phyloP scores from a whole-genome alignment of 208 protist species.

The Trypanosoma melophagium region DNA sequence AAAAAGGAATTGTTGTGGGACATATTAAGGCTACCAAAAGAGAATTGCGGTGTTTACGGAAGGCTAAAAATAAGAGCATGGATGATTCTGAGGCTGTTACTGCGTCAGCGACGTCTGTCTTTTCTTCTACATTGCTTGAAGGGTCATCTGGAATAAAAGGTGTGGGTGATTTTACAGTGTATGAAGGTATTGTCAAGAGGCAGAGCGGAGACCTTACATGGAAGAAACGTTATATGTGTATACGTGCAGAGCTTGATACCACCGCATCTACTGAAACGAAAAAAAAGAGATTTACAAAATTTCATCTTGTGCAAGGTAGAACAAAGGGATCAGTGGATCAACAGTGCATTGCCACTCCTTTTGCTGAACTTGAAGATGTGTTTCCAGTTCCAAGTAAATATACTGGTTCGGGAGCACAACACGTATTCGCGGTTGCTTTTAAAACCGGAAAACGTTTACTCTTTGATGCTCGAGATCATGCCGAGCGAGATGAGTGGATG shows the following conservation, averaged over 20 bases:
- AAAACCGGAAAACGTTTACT: slow-evolving; percentile 65
- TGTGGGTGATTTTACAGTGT: too few relatives aligned
- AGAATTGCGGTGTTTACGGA: too few relatives aligned
- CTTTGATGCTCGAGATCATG: slow-evolving; percentile 63
- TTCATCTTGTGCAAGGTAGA: slow-evolving; percentile 65
- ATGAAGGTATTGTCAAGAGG: slow-evolving; percentile 65
- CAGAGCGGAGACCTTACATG: too few relatives aligned
- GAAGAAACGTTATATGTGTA: slow-evolving; percentile 79
- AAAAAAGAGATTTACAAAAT: slow-evolving; percentile 68
- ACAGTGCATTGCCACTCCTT: slow-evolving; percentile 74
- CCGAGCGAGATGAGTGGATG: slow-evolving; percentile 75
- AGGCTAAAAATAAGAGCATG: too few relatives aligned
- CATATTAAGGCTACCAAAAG: too few relatives aligned
- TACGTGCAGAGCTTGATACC: slow-evolving; percentile 63
- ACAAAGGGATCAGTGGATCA: slow-evolving; percentile 78
- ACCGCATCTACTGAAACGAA: too few relatives aligned
- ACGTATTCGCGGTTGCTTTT: slow-evolving; percentile 82
- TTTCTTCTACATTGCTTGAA: too few relatives aligned
- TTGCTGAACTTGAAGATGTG: slow-evolving; percentile 71
- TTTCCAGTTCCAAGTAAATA: slow-evolving; percentile 79
- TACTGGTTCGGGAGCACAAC: slow-evolving; percentile 62
- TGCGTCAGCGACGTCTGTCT: too few relatives aligned
- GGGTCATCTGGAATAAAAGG: too few relatives aligned
- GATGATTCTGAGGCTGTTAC: too few relatives aligned
- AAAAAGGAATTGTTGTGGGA: too few relatives aligned